These are phyloP conservation scores for Cyberlindnera petersonii DNA, from an alignment of 805 yeast genomes.

Conservation along the genomic window DNA sequence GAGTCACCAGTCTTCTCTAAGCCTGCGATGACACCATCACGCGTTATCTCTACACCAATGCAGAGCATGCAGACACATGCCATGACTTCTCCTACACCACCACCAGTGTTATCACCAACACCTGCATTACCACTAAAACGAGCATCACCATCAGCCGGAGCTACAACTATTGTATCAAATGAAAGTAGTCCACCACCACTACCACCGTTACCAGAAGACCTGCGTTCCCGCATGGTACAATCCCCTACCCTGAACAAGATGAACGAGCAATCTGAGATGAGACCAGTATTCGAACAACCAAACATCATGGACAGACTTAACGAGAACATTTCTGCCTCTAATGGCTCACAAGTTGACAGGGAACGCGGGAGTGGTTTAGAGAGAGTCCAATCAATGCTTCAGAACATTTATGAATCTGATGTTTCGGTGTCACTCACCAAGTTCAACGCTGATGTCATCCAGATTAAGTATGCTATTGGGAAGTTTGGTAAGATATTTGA, in stretches of 20 bases:
- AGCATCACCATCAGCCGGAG: background rate
- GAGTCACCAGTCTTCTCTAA: conserved; percentile 44
- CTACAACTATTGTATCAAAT: background rate
- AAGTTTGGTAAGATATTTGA: conserved; percentile 35
- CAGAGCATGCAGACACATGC: conserved; percentile 6
- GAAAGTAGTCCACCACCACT: conserved; percentile 30
- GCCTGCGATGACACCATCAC: conserved; percentile 18
- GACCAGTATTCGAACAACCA: conserved; percentile 18
- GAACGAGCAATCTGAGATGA: conserved; percentile 10
- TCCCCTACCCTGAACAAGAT: conserved; percentile 17
- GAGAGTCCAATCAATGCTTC: conserved; percentile 23
- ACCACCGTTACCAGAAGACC: conserved; percentile 38
- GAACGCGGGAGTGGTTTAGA: conserved; percentile 10
- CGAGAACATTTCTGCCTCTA: conserved; percentile 1
- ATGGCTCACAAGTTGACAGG: background rate
- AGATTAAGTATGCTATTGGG: conserved; percentile 32
- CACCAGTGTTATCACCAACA: conserved; percentile 27
- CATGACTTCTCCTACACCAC: conserved; percentile 9
- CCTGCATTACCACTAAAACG: conserved; percentile 12
- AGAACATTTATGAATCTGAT: conserved; percentile 22
- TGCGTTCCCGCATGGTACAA: conserved; percentile 16
- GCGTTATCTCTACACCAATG: conserved; percentile 9
- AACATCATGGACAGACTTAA: conserved; percentile 23
- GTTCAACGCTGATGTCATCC: conserved; percentile 21
- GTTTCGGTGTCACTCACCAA: conserved; percentile 22